These are phyloP conservation scores for Xylaria intraflava DNA, from an alignment of 495 filamentous ascomycete species.

Conservation along the genomic window DNA sequence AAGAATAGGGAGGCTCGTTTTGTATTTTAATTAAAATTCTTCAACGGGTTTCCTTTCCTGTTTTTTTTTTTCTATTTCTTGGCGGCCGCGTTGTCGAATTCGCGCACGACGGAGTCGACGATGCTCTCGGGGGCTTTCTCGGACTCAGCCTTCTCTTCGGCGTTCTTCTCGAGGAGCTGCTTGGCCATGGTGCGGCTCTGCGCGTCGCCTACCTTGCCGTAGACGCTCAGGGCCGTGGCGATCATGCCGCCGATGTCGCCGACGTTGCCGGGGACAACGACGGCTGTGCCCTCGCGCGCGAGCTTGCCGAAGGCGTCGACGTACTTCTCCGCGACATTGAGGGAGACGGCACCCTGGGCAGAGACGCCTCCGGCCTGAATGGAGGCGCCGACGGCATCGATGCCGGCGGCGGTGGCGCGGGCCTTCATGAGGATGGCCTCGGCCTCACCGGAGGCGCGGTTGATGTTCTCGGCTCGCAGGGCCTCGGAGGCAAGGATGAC, in stretches of 20 bases:
- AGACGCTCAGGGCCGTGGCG: conserved; percentile 89
- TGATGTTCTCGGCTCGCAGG: conserved; percentile 82
- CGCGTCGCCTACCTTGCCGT: conserved; percentile 84
- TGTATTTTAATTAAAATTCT: too few relatives aligned
- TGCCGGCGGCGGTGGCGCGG: conserved; percentile 77
- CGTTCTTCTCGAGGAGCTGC: conserved; percentile 30
- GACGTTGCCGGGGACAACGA: conserved; percentile 93
- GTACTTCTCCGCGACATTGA: conserved; percentile 94
- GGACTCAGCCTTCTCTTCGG: conserved; percentile 14
- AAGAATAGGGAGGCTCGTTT: neutral
- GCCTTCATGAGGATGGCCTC: conserved; percentile 86
- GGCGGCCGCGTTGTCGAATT: conserved; percentile 28
- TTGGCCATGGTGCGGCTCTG: conserved; percentile 65
- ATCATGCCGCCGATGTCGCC: conserved; percentile 98
- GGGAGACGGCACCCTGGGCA: conserved; percentile 73
- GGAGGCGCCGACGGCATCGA: conserved; percentile 70
- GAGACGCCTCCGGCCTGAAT: conserved; percentile 63
- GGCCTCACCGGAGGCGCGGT: conserved; percentile 82
- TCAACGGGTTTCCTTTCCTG: too few relatives aligned
- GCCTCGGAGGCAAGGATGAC: conserved; percentile 95
- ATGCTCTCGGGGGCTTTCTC: conserved; percentile 22
- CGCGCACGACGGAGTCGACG: conserved; percentile 30
- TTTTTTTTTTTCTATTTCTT: conserved; percentile 11
- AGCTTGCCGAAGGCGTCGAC: conserved; percentile 90
- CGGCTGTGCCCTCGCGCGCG: conserved; percentile 86